Base-by-base conservation (phyloP, 2,329 filamentous ascomycete species). In the Aspergillus ochraceoroseus region DNA sequence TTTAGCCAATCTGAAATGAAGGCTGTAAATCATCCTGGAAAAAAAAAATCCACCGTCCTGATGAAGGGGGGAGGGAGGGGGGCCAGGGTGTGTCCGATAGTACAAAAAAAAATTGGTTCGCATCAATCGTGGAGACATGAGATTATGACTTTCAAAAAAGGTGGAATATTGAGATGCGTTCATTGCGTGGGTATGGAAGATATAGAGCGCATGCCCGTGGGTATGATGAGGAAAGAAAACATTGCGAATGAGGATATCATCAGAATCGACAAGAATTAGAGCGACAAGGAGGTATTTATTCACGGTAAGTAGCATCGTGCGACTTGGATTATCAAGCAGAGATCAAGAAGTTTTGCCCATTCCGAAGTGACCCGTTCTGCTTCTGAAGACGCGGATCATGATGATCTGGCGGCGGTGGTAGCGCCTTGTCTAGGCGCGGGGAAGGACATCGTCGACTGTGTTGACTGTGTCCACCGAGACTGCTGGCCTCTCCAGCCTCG, bases 401-500 rank as follows among this genome's bases (percentile, higher is more conserved):
- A 9, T 53, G 44, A 15, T 25, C 35, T 18, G 60, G 56, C 18
- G 58, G 25, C 28, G 56, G 52, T 17, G 58, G 58, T 5, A 62
- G 39, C 28, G 58, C 59, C 41, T 63, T 62, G 22, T 63, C 59
- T n/a, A 37, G 32, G 9, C 46, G 35, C 5, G 41, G 43, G 17
- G 52, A 50, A 20, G 50, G 53, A 11, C 55, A 52, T 34, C 58
- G 48, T 47, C 55, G 56, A 63, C 75, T 77, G 43, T 69, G 67
- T 14, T 72, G 73, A 55, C 77, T 79, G 38, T 74, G 74, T 19
- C 74, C 77, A 1, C 80, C 79, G 15, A 80, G 74, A 44, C 83
- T 86, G 5, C 74, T 77, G 7, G 74, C 82, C 63, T 95, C 90
- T 4, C 80, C 85, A n/a, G 80, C 83, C 65, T 96, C 90, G 52